Evolutionary conservation across 148 eudicot genomes (phyloP).

Genomic region (Bassia scoparia): DNA sequence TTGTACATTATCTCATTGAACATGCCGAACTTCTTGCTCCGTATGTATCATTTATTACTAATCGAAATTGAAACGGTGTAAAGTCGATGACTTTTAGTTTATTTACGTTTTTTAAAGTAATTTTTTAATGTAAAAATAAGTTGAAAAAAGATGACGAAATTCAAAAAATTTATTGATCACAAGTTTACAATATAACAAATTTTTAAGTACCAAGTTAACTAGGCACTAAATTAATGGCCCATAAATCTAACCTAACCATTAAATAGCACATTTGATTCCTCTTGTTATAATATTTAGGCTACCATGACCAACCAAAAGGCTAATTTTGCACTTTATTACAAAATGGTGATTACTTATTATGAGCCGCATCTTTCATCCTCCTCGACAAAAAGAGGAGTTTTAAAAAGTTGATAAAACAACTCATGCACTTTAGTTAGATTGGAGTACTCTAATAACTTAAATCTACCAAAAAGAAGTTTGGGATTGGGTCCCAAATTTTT

Average conservation of each 20-base stretch:
- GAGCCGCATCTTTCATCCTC: constrained; percentile 16
- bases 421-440: constrained; percentile 18
- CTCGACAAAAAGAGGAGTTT: constrained; percentile 16
- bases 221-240: background rate
- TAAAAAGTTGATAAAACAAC: constrained; percentile 26
- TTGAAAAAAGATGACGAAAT: no score
- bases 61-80: no score
- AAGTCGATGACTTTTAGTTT: no score
- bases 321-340: constrained; percentile 17
- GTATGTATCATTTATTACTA: no score
- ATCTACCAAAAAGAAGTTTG: background rate
- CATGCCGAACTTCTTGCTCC: no score
- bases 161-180: no score
- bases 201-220: background rate
- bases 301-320: constrained; percentile 19
- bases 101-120: no score
- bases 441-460: background rate
- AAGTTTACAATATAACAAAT: no score
- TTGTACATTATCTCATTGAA: no score
- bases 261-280: constrained; percentile 24
- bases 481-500: background rate
- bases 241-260: background rate
- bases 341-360: constrained; percentile 7
- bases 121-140: no score
- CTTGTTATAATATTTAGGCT: background rate